Percentiles rank a stretch among this genome's conserved stretches.
phyloP scores from a whole-genome alignment of 805 yeast genomes.

The Pichia eremophila region DNA sequence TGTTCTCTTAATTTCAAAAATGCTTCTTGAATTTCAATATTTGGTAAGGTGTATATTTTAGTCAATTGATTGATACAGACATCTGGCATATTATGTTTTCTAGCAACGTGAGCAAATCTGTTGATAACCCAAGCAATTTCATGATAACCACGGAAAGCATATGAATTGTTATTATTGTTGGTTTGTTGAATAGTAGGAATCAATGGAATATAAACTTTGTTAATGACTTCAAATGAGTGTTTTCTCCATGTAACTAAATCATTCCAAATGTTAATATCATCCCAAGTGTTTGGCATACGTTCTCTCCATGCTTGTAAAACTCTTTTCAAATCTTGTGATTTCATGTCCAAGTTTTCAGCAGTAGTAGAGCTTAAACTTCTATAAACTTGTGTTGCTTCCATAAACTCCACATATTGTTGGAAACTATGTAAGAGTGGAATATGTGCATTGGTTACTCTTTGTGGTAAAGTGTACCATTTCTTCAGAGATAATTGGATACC shows the following conservation, averaged over 20 bases:
- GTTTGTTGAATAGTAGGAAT: slow-evolving; percentile 77
- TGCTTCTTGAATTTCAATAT: slow-evolving; percentile 97
- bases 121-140: slow-evolving; percentile 99
- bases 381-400: slow-evolving; percentile 95
- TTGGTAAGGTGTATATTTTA: slow-evolving; percentile 90
- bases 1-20: slow-evolving; percentile 92
- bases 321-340: slow-evolving; percentile 89
- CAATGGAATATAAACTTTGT: slow-evolving; percentile 87
- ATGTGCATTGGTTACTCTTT: slow-evolving; percentile 69
- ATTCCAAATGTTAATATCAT: slow-evolving; percentile 95
- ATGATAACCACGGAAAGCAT: slow-evolving; percentile 95
- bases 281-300: slow-evolving; percentile 93
- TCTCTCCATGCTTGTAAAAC: slow-evolving; percentile 98
- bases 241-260: slow-evolving; percentile 98
- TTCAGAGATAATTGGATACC: slow-evolving; percentile 88
- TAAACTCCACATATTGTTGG: slow-evolving; percentile 94
- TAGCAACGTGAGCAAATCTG: slow-evolving; percentile 95
- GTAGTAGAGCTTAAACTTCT: slow-evolving; percentile 81
- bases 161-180: slow-evolving; percentile 69
- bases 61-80: slow-evolving; percentile 91
- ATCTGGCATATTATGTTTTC: slow-evolving; percentile 94
- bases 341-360: slow-evolving; percentile 83
- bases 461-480: slow-evolving; percentile 90
- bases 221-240: slow-evolving; percentile 94
- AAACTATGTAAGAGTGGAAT: slow-evolving; percentile 84